Evolutionary conservation across 768 basidiomycete genomes (phyloP).

Genomic region (Tulasnella sp.): DNA sequence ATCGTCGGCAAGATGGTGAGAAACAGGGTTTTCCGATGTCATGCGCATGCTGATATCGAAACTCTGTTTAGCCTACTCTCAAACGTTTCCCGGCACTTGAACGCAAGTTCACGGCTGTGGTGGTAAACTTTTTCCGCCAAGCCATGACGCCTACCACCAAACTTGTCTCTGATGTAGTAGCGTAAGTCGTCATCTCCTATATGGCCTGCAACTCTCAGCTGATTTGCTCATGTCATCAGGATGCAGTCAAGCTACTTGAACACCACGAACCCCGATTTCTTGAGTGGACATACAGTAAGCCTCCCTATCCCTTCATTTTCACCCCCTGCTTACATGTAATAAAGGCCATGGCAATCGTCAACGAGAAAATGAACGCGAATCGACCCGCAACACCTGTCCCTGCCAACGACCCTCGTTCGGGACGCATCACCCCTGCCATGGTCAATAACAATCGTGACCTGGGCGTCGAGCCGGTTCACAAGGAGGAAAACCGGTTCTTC

Average conservation of each 20-base stretch:
- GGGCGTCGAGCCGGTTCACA: slow-evolving; percentile 77
- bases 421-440: slow-evolving; percentile 41
- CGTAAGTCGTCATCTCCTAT: slow-evolving; percentile 42
- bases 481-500: slow-evolving; percentile 86
- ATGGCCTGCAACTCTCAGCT: not conserved
- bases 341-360: slow-evolving; percentile 80
- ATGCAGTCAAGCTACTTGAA: slow-evolving; percentile 99
- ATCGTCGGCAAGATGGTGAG: slow-evolving; percentile 75
- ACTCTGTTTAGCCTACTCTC: slow-evolving; percentile 64
- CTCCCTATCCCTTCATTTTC: not conserved
- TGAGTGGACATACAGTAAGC: slow-evolving; percentile 78
- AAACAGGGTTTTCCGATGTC: not conserved
- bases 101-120: slow-evolving; percentile 92
- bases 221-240: slow-evolving; percentile 29
- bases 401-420: slow-evolving; percentile 53
- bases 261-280: slow-evolving; percentile 99
- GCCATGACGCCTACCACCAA: slow-evolving; percentile 92
- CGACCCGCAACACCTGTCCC: slow-evolving; percentile 51
- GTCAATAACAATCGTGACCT: slow-evolving; percentile 91
- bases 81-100: slow-evolving; percentile 92
- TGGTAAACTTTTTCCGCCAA: slow-evolving; percentile 93
- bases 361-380: slow-evolving; percentile 63
- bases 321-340: slow-evolving; percentile 3
- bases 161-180: slow-evolving; percentile 82
- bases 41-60: not conserved